Percentiles rank a stretch among this genome's conserved stretches.
phyloP scores from a whole-genome alignment of 2,329 filamentous ascomycete genomes.

The Arthrobotrys sinensis region DNA sequence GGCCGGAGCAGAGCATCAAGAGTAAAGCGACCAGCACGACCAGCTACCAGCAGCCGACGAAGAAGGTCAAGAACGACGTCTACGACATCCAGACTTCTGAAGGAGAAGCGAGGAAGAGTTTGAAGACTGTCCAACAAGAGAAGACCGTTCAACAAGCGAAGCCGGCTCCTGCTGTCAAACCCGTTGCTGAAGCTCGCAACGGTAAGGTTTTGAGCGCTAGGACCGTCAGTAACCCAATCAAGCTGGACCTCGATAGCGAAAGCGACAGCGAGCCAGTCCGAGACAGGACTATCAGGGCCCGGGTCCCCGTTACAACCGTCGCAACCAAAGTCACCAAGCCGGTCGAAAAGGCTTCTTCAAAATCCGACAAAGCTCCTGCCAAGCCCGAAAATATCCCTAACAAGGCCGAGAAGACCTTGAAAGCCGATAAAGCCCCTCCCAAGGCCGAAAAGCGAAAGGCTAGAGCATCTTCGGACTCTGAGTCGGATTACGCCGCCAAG shows the following conservation, averaged over 20 bases:
- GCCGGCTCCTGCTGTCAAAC: background rate
- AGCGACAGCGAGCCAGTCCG: constrained; percentile 18
- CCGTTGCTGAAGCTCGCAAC: background rate
- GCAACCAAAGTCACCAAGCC: background rate
- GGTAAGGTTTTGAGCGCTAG: background rate
- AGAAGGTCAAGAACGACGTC: constrained; percentile 7
- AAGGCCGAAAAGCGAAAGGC: constrained; percentile 39
- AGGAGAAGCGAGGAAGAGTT: constrained; percentile 4
- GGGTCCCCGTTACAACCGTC: background rate
- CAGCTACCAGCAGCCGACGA: background rate
- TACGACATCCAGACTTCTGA: constrained; percentile 33
- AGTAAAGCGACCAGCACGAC: background rate
- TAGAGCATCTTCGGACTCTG: constrained; percentile 35
- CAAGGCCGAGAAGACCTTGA: constrained; percentile 28
- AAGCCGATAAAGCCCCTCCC: background rate
- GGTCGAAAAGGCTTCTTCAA: background rate
- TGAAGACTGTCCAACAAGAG: constrained; percentile 2
- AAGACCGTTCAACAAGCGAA: constrained; percentile 5
- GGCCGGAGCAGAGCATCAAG: background rate
- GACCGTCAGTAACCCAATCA: too few species aligned
- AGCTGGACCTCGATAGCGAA: background rate
- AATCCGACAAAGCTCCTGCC: constrained; percentile 4
- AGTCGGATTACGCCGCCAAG: constrained; percentile 19
- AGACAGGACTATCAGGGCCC: background rate
- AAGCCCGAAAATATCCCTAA: background rate